Conservation (phyloP, 305 asterid genomes). For the Lippia alba region DNA sequence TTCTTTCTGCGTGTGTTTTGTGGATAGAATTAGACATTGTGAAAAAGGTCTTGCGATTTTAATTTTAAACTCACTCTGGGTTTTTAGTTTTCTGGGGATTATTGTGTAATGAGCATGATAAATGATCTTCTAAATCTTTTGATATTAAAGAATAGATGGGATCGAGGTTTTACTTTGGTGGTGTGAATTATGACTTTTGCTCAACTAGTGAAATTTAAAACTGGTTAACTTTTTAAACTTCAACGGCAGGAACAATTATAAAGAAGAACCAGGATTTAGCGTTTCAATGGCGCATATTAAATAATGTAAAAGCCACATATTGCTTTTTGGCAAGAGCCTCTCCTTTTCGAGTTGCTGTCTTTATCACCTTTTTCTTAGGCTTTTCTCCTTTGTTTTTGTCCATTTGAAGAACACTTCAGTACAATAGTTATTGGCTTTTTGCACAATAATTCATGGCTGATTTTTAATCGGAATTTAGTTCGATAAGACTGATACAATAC, state of each 20-base stretch:
- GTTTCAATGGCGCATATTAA: background rate
- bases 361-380: constrained; percentile 38
- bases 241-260: background rate
- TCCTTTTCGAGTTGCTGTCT: constrained; percentile 15
- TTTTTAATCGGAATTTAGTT: too few species aligned
- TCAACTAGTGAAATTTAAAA: background rate
- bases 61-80: background rate
- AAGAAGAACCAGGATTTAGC: background rate
- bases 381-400: constrained; percentile 16
- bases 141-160: background rate
- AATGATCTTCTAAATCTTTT: background rate
- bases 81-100: background rate
- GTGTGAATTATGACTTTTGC: background rate
- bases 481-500: too few species aligned
- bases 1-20: background rate
- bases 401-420: constrained; percentile 25
- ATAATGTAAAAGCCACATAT: constrained; percentile 20
- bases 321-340: constrained; percentile 41
- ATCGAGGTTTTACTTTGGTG: background rate
- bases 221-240: background rate
- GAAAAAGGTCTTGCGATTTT: too few species aligned
- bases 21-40: background rate
- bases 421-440: background rate
- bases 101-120: background rate
- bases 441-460: background rate